Evolutionary conservation across 2,329 filamentous ascomycete species (phyloP), one percentile per base, ranked within the genome.

Genomic region (Penicillium sp.): DNA sequence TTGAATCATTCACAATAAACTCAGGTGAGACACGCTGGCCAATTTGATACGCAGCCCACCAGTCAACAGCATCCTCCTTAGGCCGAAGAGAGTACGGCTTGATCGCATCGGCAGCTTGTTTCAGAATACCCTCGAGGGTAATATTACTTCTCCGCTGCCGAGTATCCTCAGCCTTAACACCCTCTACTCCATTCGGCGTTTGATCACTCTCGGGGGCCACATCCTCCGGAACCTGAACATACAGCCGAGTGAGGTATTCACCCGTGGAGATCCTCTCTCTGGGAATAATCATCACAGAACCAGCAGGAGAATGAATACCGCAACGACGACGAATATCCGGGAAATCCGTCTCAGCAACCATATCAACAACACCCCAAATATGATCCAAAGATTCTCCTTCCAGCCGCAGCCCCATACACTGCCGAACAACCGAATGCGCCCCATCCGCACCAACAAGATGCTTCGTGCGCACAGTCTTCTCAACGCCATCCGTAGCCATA

Each of bases 311-410:
- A 70, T 91, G 88, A 58, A 92, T 89, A 0, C 87, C 89, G 66
- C 86, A 89, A 78, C 89, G 87, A 80, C 89, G 87, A 79, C 90
- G 87, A 66, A 92, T 90, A 68, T 93, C 89, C 0, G 89, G 88
- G 62, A 91, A 91, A 66, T 90, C 81, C 0, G 88, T 90, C 66
- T 84, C 79, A 27, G 89, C 85, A 2, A 90, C 86, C 29, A 88
- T 82, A 67, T 91, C 88, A 78, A 90, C 88, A 25, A 91, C 88
- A 46, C 87, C 87, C 87, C 88, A 91, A 23, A 90, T 85, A 68
- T 89, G 80, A 40, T 87, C 81, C 55, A 87, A 86, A 16, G 86
- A 87, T 65, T 90, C 87, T 58, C 87, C 90, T 31, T 84, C 81
- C 33, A 91, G 76, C 31, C 63, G 57, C 13, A 78, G 56, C 0